Evolutionary conservation across 2,329 filamentous ascomycete genomes (phyloP).

Genomic region (Diaporthe citri): DNA sequence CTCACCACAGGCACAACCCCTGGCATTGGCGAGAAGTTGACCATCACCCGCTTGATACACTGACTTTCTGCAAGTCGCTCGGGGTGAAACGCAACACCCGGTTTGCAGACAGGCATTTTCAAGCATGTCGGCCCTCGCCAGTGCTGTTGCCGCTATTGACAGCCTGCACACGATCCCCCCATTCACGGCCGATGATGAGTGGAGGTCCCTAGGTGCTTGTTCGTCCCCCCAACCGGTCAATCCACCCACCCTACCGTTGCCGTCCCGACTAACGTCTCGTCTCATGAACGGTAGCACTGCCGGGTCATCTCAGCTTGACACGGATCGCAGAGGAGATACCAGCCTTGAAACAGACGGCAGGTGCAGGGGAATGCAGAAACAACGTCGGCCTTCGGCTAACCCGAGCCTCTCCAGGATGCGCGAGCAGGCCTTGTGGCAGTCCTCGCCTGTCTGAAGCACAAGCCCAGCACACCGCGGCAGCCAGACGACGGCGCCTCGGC

Average conservation of each 20-base stretch:
- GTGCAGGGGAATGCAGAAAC: neutral
- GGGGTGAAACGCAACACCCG: neutral
- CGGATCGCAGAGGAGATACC: constrained; percentile 13
- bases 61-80: neutral
- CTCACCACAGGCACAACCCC: neutral
- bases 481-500: constrained; percentile 24
- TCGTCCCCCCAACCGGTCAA: constrained; percentile 8
- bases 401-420: neutral
- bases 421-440: constrained; percentile 27
- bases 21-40: neutral
- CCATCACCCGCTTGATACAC: neutral
- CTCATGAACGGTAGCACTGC: constrained; percentile 20
- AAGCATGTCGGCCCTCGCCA: constrained; percentile 28
- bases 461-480: neutral
- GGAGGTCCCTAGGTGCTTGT: constrained; percentile 32
- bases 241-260: neutral
- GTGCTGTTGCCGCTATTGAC: constrained; percentile 12
- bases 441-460: constrained; percentile 33
- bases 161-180: neutral
- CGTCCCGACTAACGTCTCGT: constrained; percentile 27
- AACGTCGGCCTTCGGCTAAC: neutral
- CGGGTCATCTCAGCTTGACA: constrained; percentile 23
- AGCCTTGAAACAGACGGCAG: constrained; percentile 23
- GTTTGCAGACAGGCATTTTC: neutral
- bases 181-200: constrained; percentile 25